Base-by-base conservation (phyloP, 2,329 filamentous ascomycete genomes). In the Harringtonia aguacate region DNA sequence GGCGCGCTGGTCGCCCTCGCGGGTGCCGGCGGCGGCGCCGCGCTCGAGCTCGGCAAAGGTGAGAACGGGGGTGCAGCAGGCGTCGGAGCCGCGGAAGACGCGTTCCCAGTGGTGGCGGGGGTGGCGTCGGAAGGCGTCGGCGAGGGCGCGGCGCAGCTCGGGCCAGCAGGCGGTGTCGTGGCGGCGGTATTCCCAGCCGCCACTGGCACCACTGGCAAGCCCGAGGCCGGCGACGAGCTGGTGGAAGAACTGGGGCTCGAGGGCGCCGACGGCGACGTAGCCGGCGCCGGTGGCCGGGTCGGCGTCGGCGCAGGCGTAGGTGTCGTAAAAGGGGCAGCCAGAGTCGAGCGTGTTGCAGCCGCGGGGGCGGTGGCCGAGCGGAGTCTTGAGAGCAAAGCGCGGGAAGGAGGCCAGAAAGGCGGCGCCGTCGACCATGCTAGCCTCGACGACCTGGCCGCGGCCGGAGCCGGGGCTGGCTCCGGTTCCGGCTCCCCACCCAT, bases 351-450 rank as follows among this genome's bases (percentile, higher is more conserved):
- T 54, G 60, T 95, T 95, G 44, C 73, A 70, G 0, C 90, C 90
- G 39, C 89, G 69, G 22, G 76, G 70, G 4, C 61, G 60, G 52
- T 67, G 59, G 69, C 86, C 89, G 33, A 79, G 58, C 1, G 75
- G 71, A 8, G 69, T 79, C 57, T 81, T 80, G 48, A 72, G 68
- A 24, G 70, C 69, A 48, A 94, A 67, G 29, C 90, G 72, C 41
- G 85, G 81, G 64, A 90, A 90, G 0, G 80, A 83, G 2, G 82
- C 81, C 22, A 97, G 66, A 61, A 90, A 90, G 30, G 79, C 76
- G 20, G 75, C 77, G 9, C 90, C 90, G 64, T 97, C 90, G 13
- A 95, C 90, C 90, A 97, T 97, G 61, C 94, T 95, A 15, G 86
- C 86, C 65, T 95, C 87, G 9, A 97, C 88, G 13, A 95, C 81